Percentiles rank a stretch among this genome's conserved stretches.
These are phyloP conservation scores for Eimeria praecox DNA, from an alignment of 169 alveolate species.

Conservation along the genomic window DNA sequence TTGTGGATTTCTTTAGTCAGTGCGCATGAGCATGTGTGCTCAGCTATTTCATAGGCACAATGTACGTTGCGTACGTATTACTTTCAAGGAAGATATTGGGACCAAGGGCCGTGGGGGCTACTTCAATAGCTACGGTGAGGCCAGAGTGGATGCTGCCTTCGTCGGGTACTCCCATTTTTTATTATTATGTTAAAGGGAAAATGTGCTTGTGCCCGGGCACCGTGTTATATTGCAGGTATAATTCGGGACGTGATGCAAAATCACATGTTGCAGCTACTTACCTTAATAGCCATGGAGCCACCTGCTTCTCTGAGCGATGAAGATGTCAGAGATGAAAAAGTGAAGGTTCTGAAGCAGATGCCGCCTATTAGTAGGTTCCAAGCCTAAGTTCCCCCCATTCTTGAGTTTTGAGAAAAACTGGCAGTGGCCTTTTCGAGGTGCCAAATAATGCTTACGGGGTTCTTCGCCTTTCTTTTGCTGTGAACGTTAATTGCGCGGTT, in stretches of 20 bases:
- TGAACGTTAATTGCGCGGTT: neutral
- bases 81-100: constrained; percentile 83
- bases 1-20: neutral
- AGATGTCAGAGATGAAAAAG: constrained; percentile 86
- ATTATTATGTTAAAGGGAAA: neutral
- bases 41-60: constrained; percentile 85
- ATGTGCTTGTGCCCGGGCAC: neutral
- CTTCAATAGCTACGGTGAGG: constrained; percentile 85
- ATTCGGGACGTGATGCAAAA: constrained; percentile 89
- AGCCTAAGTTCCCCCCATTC: neutral
- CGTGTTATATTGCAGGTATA: constrained; percentile 78
- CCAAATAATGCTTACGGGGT: neutral
- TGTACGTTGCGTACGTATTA: constrained; percentile 84
- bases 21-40: neutral
- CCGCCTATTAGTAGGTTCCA: constrained; percentile 81
- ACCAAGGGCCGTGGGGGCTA: constrained; percentile 87
- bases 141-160: neutral
- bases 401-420: neutral
- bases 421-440: neutral
- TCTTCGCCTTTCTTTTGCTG: neutral
- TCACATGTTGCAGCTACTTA: constrained; percentile 87
- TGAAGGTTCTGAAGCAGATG: constrained; percentile 86
- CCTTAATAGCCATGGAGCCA: constrained; percentile 86
- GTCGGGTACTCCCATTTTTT: no score
- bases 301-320: constrained; percentile 86